phyloP scores from a whole-genome alignment of 2,329 filamentous ascomycete genomes.

The Fusarium keratoplasticum region DNA sequence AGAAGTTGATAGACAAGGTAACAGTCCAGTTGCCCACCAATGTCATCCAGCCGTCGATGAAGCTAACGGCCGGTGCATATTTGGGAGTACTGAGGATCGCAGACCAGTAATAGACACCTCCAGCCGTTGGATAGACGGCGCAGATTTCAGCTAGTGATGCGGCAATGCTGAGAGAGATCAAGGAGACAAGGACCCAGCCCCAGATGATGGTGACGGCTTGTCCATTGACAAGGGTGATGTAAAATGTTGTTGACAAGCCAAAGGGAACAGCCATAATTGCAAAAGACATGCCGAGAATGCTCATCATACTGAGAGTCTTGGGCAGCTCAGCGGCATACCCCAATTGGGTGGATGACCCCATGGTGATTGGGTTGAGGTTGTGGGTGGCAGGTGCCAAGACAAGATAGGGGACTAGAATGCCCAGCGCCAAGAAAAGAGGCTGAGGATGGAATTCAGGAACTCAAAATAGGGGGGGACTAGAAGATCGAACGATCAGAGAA shows the following conservation, averaged over 20 bases:
- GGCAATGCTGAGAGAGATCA: conserved; percentile 79
- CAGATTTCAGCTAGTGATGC: conserved; percentile 79
- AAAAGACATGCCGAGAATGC: conserved; percentile 60
- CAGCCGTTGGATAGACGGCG: conserved; percentile 70
- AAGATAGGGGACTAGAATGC: background rate
- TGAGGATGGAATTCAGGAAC: background rate
- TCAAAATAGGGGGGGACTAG: background rate
- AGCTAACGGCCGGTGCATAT: conserved; percentile 73
- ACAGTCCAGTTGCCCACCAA: conserved; percentile 78
- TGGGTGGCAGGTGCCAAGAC: background rate
- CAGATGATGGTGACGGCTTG: conserved; percentile 78
- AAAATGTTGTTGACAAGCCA: conserved; percentile 60
- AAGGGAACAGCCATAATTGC: conserved; percentile 63
- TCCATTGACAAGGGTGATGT: conserved; percentile 71
- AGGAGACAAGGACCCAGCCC: conserved; percentile 71
- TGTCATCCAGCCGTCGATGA: conserved; percentile 80
- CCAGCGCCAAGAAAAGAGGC: background rate
- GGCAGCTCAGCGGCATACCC: conserved; percentile 62
- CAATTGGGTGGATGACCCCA: conserved; percentile 44
- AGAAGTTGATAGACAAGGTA: conserved; percentile 75
- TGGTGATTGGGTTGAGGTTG: conserved; percentile 2
- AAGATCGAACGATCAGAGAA: background rate
- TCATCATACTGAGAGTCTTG: conserved; percentile 61
- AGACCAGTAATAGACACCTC: conserved; percentile 79
- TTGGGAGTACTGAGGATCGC: conserved; percentile 70